Evolutionary conservation across 306 rosid species (phyloP).

Genomic region (Clitoria ternatea): DNA sequence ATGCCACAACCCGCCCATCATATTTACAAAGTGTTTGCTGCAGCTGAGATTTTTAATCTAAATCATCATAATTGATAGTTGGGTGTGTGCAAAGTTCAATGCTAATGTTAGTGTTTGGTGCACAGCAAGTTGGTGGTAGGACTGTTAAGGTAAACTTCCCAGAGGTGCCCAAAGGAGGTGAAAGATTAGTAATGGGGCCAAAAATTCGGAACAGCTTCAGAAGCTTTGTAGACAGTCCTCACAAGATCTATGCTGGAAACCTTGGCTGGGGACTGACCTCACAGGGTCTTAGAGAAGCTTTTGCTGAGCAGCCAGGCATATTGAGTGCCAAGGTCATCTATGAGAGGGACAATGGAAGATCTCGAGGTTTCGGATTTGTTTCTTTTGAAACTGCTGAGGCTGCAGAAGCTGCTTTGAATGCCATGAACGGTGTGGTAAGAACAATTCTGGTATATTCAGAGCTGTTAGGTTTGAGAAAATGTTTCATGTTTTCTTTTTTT

Average conservation of each 20-base stretch:
- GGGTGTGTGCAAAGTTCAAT: not conserved
- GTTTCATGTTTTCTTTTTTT: too few species aligned
- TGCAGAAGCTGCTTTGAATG: conserved; percentile 51
- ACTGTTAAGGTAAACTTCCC: conserved; percentile 81
- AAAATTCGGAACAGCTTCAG: conserved; percentile 44
- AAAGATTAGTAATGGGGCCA: conserved; percentile 72
- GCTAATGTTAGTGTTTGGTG: conserved; percentile 22
- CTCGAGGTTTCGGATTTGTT: conserved; percentile 86
- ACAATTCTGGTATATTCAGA: conserved; percentile 8
- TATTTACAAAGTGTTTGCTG: not conserved
- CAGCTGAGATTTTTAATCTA: not conserved
- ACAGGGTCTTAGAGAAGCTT: conserved; percentile 69
- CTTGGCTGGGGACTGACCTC: conserved; percentile 85
- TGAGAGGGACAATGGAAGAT: conserved; percentile 71
- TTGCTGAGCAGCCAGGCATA: conserved; percentile 70
- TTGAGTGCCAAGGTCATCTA: conserved; percentile 83
- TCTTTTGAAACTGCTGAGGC: conserved; percentile 67
- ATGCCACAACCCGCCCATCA: not conserved
- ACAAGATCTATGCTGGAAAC: conserved; percentile 88
- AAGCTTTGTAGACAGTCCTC: conserved; percentile 77
- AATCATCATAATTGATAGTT: not conserved
- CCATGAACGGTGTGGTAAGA: conserved; percentile 89
- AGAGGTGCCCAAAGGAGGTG: conserved; percentile 94
- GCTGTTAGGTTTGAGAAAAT: too few species aligned
- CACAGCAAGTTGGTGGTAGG: conserved; percentile 86